A percentile compares a stretch with the other conserved stretches of the same genome.
Conservation (phyloP, 202 grass and related monocot species). For the Zizania palustris region DNA sequence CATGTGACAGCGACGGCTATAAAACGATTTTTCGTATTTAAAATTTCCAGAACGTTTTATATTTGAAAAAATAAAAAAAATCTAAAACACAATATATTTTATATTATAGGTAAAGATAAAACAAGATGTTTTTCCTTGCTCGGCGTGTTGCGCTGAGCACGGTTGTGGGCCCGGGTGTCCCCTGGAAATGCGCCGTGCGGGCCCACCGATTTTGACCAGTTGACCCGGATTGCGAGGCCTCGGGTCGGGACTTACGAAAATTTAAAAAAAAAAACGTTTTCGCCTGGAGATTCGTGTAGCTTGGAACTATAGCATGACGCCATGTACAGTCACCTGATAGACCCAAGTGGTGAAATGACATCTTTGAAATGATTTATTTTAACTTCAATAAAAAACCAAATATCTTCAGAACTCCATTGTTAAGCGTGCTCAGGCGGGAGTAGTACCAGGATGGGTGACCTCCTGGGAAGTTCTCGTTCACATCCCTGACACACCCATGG, state of each 20-base stretch:
- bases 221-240: constrained; percentile 2
- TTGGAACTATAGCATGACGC: neutral
- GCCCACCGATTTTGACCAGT: constrained; percentile 27
- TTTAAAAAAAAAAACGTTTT: neutral
- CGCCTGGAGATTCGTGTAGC: constrained; percentile 26
- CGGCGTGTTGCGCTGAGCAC: constrained; percentile 10
- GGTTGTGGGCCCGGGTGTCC: constrained; percentile 19
- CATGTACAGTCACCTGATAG: neutral
- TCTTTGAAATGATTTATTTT: too few species aligned
- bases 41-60: too few species aligned
- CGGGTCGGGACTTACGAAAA: constrained; percentile 8
- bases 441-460: too few species aligned
- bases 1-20: neutral
- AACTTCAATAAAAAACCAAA: too few species aligned
- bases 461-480: too few species aligned
- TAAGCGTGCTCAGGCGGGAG: too few species aligned
- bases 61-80: too few species aligned
- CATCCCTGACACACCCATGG: too few species aligned
- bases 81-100: too few species aligned
- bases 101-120: neutral
- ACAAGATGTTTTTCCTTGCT: neutral
- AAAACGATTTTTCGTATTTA: too few species aligned
- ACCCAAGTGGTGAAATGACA: too few species aligned
- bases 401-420: too few species aligned
- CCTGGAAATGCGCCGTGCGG: constrained; percentile 11